Base-by-base conservation (phyloP, 257 asterid species). In the Cordia subcordata region DNA sequence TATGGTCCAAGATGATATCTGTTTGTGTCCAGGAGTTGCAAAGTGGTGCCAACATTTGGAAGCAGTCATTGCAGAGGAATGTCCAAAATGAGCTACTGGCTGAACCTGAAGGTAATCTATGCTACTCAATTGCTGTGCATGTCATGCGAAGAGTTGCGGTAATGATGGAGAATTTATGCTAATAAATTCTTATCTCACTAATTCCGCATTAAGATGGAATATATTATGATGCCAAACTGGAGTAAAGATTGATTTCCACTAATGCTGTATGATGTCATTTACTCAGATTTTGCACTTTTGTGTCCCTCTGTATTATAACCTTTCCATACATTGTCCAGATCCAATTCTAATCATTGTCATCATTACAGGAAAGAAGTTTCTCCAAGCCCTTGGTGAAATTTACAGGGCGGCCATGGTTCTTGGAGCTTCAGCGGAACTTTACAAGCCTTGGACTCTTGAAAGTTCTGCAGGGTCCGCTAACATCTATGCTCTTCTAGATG, bases 311-410 rank as follows among this genome's bases (percentile, higher is more conserved):
- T 27, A 27, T 27, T 27, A 1, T 27, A 27, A 27, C 35, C 6
- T 27, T 6, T 27, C 3, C 35, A 1, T 27, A 27, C 35, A 27
- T 27, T 1, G 35, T 27, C 6, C 35, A 27, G 35, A 27, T 27
- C 35, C 35, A 27, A 27, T 27, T 27, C 35, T 27, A 27, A 27
- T 27, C 35, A 38, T 62, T 57, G 53, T 51, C 46, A 57, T 74
- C 66, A 63, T 61, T 18, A 70, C 87, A 88, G 96, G 94, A 58
- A 80, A 67, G 73, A 66, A 55, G 52, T 86, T 77, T 70, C 52
- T 88, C 58, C 63, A 69, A 40, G 86, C 86, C 65, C 82, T 88
- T 22, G 93, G 86, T 59, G 94, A 86, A 85, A 80, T 88, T 64
- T 88, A 88, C 74, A 80, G 84, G 85, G 95, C 76, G 68, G 83